Evolutionary conservation across 2,329 filamentous ascomycete species (phyloP).

Genomic region (Chrysosporium queenslandicum): DNA sequence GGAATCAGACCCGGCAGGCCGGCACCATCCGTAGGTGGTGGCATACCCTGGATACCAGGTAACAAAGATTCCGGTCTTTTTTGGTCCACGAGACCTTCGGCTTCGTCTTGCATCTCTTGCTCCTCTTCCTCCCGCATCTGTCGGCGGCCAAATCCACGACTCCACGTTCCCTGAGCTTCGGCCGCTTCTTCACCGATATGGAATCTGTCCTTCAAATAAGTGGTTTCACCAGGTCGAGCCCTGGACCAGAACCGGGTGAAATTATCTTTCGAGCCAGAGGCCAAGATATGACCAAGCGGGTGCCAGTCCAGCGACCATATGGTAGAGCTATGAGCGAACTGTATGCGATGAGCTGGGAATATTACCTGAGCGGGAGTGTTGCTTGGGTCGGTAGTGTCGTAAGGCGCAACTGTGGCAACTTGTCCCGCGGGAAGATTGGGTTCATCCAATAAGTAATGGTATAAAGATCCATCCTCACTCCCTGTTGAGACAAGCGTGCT

Average conservation of each 20-base stretch:
- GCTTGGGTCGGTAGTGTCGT: constrained; percentile 69
- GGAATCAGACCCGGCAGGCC: constrained; percentile 36
- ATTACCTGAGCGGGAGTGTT: constrained; percentile 82
- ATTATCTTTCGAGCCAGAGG: constrained; percentile 90
- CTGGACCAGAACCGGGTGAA: constrained; percentile 96
- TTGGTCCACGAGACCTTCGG: constrained; percentile 85
- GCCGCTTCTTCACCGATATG: constrained; percentile 91
- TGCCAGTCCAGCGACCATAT: constrained; percentile 99
- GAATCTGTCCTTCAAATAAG: constrained; percentile 78
- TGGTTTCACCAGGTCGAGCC: constrained; percentile 74
- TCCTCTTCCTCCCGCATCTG: constrained; percentile 87
- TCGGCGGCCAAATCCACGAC: constrained; percentile 63
- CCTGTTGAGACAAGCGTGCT: constrained; percentile 81
- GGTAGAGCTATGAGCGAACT: constrained; percentile 83
- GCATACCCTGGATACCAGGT: constrained; percentile 47
- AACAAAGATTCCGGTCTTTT: constrained; percentile 57
- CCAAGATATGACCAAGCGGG: constrained; percentile 86
- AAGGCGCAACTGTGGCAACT: constrained; percentile 64
- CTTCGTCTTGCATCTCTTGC: constrained; percentile 85
- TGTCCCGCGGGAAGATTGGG: constrained; percentile 73
- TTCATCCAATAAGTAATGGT: constrained; percentile 93
- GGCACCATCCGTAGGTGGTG: constrained; percentile 44
- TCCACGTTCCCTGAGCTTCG: constrained; percentile 91
- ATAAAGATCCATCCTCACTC: constrained; percentile 77
- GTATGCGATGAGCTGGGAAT: constrained; percentile 76